These are phyloP conservation scores for Apiospora malaysiana DNA, from an alignment of 2,329 filamentous ascomycete species.

Conservation along the genomic window DNA sequence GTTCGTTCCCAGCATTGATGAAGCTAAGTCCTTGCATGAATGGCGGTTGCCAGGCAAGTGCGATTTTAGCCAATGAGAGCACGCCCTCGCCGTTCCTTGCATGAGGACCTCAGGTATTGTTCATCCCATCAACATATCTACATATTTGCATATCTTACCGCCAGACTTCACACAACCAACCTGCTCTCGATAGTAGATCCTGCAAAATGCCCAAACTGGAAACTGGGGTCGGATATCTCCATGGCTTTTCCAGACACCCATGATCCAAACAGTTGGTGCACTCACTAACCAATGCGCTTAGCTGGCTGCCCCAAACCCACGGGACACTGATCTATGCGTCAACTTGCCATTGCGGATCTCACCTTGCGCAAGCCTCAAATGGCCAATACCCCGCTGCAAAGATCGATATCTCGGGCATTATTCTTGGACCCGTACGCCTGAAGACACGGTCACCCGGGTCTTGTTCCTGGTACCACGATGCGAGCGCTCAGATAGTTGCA, in stretches of 20 bases:
- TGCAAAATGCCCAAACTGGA: background rate
- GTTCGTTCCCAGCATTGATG: background rate
- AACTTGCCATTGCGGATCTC: background rate
- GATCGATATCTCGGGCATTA: background rate
- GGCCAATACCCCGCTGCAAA: background rate
- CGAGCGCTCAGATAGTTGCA: background rate
- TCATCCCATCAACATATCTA: constrained; percentile 1
- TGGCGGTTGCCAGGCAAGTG: constrained; percentile 1
- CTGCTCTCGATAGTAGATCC: background rate
- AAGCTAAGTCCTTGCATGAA: background rate
- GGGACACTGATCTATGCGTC: background rate
- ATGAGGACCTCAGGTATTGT: background rate
- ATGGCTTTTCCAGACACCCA: background rate
- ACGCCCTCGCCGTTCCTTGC: background rate
- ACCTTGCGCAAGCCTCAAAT: background rate
- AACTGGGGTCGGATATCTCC: background rate
- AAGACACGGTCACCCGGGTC: background rate
- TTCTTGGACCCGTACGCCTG: background rate
- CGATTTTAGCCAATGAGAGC: background rate
- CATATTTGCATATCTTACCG: background rate
- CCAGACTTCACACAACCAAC: background rate
- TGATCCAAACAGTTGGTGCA: background rate
- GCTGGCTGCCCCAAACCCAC: background rate
- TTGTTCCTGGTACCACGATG: background rate
- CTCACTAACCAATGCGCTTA: background rate